Percentiles rank a stretch among this genome's conserved stretches.
Conservation (phyloP, 2,329 filamentous ascomycete species). For the Claviceps lovelessii region DNA sequence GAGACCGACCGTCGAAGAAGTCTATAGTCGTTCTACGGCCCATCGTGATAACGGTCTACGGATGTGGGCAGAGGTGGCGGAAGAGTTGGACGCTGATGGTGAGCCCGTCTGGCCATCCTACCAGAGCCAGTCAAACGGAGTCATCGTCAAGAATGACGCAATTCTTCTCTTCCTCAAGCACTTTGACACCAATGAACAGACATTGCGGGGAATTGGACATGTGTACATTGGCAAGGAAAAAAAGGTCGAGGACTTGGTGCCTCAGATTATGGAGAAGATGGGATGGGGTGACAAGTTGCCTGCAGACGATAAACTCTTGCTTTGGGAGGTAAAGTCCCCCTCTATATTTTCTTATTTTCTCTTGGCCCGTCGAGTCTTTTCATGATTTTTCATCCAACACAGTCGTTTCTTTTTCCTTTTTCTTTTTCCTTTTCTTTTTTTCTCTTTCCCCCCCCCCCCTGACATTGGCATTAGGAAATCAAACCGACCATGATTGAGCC, state of each 20-base stretch:
- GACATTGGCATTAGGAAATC: slow-evolving; percentile 49
- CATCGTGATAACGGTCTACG: slow-evolving; percentile 59
- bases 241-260: slow-evolving; percentile 72
- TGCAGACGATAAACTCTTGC: slow-evolving; percentile 43
- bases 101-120: slow-evolving; percentile 57
- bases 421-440: neutral
- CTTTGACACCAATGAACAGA: slow-evolving; percentile 68
- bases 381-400: too few relatives aligned
- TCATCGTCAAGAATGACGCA: slow-evolving; percentile 42
- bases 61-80: slow-evolving; percentile 72
- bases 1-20: slow-evolving; percentile 63
- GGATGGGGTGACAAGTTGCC: slow-evolving; percentile 65
- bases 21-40: slow-evolving; percentile 35
- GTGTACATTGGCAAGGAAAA: slow-evolving; percentile 79
- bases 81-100: slow-evolving; percentile 52
- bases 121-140: slow-evolving; percentile 40
- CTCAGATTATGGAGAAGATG: slow-evolving; percentile 69
- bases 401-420: too few relatives aligned
- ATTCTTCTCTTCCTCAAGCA: slow-evolving; percentile 87
- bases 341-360: neutral
- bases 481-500: slow-evolving; percentile 95
- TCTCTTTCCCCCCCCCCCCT: neutral
- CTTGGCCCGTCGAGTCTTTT: too few relatives aligned
- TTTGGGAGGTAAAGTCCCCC: slow-evolving; percentile 53
- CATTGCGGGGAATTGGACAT: slow-evolving; percentile 62